Evolutionary conservation across 2,329 filamentous ascomycete genomes (phyloP).

Genomic region (Colletotrichum coccodes): DNA sequence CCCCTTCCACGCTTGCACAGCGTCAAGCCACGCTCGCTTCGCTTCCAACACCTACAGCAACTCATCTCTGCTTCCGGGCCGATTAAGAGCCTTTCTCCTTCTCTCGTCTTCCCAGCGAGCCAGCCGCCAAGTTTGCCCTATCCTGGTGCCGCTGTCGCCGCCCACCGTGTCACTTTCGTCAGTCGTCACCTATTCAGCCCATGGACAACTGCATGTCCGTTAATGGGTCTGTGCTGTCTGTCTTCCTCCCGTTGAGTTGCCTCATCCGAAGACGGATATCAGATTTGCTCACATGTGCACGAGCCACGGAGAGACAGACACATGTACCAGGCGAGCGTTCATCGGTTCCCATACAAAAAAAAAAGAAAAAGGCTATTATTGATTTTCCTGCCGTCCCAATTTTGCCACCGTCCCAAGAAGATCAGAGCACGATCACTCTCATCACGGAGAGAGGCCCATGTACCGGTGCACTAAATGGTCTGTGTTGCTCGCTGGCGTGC

Average conservation of each 20-base stretch:
- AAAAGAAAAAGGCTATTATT: not conserved
- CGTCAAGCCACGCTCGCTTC: conserved; percentile 24
- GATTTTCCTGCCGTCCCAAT: conserved; percentile 1
- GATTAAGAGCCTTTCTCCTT: not conserved
- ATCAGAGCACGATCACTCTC: not conserved
- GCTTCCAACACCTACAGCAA: conserved; percentile 27
- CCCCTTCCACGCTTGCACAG: not conserved
- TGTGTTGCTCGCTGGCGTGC: not conserved
- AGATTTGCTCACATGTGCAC: not conserved
- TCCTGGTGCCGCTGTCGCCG: not conserved
- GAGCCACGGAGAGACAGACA: not conserved
- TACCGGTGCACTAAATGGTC: not conserved
- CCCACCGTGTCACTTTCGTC: conserved; percentile 5
- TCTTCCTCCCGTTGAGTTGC: not conserved
- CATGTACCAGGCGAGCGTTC: not conserved
- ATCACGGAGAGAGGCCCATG: not conserved
- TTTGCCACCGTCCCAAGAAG: not conserved
- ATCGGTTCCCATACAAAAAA: not conserved
- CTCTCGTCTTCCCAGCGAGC: not conserved
- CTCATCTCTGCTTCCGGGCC: conserved; percentile 4
- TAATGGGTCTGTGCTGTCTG: not conserved
- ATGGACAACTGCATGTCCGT: conserved; percentile 13
- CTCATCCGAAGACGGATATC: conserved; percentile 8
- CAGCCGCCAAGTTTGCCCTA: conserved; percentile 7
- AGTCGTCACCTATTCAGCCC: conserved; percentile 6